Evolutionary conservation across 257 asterid genomes (phyloP).

Genomic region (Solanum dulcamara): DNA sequence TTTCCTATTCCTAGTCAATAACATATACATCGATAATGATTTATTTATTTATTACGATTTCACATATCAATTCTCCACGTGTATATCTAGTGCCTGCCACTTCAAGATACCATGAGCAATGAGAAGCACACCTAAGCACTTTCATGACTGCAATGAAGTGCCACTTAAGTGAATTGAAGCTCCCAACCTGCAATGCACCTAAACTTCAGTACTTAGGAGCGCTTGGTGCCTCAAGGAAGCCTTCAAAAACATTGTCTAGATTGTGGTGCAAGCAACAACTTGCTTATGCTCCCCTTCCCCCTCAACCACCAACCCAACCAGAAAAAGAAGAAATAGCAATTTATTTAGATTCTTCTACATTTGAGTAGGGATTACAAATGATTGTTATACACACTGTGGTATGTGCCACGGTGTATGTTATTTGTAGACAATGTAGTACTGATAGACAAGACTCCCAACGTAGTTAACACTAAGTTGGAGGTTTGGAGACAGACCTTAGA

Average conservation of each 20-base stretch:
- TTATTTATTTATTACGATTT: neutral
- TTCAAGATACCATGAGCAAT: neutral
- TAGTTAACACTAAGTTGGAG: too few relatives aligned
- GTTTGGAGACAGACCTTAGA: too few relatives aligned
- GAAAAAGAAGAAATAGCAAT: neutral
- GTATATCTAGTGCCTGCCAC: neutral
- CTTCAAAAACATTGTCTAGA: neutral
- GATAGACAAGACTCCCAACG: too few relatives aligned
- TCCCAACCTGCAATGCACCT: neutral
- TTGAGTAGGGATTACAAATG: neutral
- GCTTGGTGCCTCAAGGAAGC: neutral
- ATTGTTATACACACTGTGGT: neutral
- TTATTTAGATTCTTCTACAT: neutral
- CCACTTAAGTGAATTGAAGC: neutral
- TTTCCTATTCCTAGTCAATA: neutral
- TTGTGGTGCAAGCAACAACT: neutral
- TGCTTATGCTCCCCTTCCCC: neutral
- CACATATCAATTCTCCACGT: neutral
- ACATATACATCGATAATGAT: neutral
- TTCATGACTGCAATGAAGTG: neutral
- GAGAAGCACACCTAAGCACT: neutral
- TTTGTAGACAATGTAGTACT: too few relatives aligned
- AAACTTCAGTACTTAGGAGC: neutral
- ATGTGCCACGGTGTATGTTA: neutral
- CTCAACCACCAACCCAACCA: neutral